Evolutionary conservation across 306 rosid species (phyloP).

Genomic region (Corylus avellana): DNA sequence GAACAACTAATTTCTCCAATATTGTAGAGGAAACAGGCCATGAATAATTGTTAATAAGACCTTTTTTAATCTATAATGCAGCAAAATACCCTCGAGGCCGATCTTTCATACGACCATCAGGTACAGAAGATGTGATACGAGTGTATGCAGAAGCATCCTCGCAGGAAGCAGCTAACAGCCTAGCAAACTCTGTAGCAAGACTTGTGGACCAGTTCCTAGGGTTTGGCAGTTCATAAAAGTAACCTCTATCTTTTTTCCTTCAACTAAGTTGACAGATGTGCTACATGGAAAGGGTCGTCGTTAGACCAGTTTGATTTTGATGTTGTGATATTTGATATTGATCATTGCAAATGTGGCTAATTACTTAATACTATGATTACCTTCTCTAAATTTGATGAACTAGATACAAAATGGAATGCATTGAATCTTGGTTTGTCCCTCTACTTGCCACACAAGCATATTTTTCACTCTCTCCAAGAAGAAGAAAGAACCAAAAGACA

Average conservation of each 20-base stretch:
- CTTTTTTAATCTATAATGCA: slow-evolving; percentile 37
- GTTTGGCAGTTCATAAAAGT: slow-evolving; percentile 16
- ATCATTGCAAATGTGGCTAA: not conserved
- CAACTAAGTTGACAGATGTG: not conserved
- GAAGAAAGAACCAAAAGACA: too few species aligned
- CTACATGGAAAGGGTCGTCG: not conserved
- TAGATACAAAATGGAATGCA: too few species aligned
- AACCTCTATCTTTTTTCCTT: not conserved
- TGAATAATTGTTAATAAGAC: slow-evolving; percentile 15
- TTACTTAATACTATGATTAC: not conserved
- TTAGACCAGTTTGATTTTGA: not conserved
- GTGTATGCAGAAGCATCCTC: slow-evolving; percentile 86
- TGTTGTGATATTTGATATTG: not conserved
- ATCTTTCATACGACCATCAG: slow-evolving; percentile 92
- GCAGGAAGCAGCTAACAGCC: slow-evolving; percentile 68
- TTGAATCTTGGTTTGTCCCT: too few species aligned
- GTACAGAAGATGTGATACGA: slow-evolving; percentile 93
- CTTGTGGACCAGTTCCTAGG: slow-evolving; percentile 73
- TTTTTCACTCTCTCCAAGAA: too few species aligned
- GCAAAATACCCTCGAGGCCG: slow-evolving; percentile 74
- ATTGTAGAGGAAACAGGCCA: not conserved
- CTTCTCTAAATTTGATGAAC: too few species aligned
- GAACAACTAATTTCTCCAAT: not conserved
- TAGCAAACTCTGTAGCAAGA: slow-evolving; percentile 64
- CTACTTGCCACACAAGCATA: too few species aligned